Evolutionary conservation across 495 filamentous ascomycete genomes (phyloP).

Genomic region (Penicillium crystallinum): DNA sequence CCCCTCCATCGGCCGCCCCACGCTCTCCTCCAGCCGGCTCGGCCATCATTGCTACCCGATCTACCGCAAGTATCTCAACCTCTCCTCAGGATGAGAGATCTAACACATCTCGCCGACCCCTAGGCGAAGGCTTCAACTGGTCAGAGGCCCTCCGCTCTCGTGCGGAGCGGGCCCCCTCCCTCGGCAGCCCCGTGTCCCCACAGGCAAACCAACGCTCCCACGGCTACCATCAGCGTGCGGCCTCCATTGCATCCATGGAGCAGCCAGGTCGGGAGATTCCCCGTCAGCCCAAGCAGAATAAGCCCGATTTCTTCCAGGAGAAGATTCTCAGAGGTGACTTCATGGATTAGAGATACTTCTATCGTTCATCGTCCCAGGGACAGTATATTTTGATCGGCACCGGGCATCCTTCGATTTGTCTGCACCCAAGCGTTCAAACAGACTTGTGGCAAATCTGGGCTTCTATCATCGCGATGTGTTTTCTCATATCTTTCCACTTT

Average conservation of each 20-base stretch:
- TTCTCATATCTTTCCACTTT: neutral
- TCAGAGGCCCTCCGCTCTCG: constrained; percentile 86
- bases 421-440: neutral
- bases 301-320: constrained; percentile 91
- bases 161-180: constrained; percentile 74
- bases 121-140: constrained; percentile 93
- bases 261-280: constrained; percentile 65
- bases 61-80: constrained; percentile 38
- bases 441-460: neutral
- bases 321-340: constrained; percentile 96
- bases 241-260: constrained; percentile 66
- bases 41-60: constrained; percentile 20
- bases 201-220: constrained; percentile 24
- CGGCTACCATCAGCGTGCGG: constrained; percentile 44
- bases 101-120: constrained; percentile 46
- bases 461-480: neutral
- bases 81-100: constrained; percentile 40
- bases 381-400: neutral
- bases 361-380: neutral
- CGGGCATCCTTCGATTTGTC: neutral
- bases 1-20: constrained; percentile 23
- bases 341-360: constrained; percentile 66
- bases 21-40: constrained; percentile 23
- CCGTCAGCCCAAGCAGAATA: constrained; percentile 57
- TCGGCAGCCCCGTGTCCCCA: constrained; percentile 41